Evolutionary conservation across 2,329 filamentous ascomycete genomes (phyloP).

Genomic region (Torrubiella hemipterigena): DNA sequence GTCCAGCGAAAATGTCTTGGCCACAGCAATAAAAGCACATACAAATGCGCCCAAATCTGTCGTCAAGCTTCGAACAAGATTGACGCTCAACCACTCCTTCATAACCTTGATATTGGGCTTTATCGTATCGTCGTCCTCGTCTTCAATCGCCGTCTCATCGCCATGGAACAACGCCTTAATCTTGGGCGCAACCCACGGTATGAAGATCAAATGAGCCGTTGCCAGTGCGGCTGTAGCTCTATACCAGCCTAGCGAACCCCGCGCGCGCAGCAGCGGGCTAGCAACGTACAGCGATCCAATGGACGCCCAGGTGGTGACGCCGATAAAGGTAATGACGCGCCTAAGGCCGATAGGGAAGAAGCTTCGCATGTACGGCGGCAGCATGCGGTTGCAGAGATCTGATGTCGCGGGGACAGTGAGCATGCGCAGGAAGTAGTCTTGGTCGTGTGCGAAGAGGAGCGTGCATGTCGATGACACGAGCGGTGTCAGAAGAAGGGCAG

Average conservation of each 20-base stretch:
- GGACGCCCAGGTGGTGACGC: slow-evolving; percentile 19
- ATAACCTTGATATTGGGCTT: slow-evolving; percentile 16
- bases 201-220: slow-evolving; percentile 19
- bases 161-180: slow-evolving; percentile 18
- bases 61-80: slow-evolving; percentile 18
- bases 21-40: slow-evolving; percentile 18
- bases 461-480: slow-evolving; percentile 34
- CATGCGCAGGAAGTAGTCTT: slow-evolving; percentile 27
- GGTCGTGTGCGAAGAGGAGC: slow-evolving; percentile 31
- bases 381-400: slow-evolving; percentile 19
- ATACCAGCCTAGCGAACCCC: slow-evolving; percentile 19
- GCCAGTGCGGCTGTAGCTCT: slow-evolving; percentile 17
- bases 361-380: slow-evolving; percentile 28
- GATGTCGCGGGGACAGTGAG: slow-evolving; percentile 18
- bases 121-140: slow-evolving; percentile 7
- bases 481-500: slow-evolving; percentile 28
- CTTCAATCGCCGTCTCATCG: slow-evolving; percentile 6
- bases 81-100: slow-evolving; percentile 18
- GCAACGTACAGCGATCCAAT: slow-evolving; percentile 14
- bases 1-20: slow-evolving; percentile 11
- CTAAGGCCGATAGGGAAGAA: slow-evolving; percentile 26
- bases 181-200: slow-evolving; percentile 19
- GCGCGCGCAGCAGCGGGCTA: slow-evolving; percentile 11
- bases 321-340: slow-evolving; percentile 20
- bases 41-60: slow-evolving; percentile 21